Percentiles rank a stretch among this genome's conserved stretches.
Conservation (phyloP, 2,329 filamentous ascomycete genomes). For the Dactylellina drechsleri region DNA sequence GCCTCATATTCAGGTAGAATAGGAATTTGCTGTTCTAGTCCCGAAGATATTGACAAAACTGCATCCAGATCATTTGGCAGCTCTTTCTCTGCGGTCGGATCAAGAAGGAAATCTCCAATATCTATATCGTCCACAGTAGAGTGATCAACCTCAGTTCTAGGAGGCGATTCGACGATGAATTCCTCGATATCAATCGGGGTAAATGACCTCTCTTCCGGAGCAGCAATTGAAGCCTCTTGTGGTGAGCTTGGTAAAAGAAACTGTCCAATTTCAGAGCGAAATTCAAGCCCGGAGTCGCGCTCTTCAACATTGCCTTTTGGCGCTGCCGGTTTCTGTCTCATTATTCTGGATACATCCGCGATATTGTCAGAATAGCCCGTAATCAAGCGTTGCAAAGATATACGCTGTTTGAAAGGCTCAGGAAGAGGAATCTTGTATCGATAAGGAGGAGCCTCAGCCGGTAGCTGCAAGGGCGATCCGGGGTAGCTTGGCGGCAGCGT, state of each 20-base stretch:
- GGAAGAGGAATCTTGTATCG: constrained; percentile 15
- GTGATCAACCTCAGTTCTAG: background rate
- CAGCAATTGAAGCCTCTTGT: background rate
- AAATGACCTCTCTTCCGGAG: background rate
- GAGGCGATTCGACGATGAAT: constrained; percentile 27
- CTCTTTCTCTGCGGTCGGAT: background rate
- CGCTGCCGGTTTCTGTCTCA: background rate
- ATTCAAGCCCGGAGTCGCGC: too few relatives aligned
- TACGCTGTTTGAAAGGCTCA: constrained; percentile 6
- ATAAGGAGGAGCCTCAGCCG: constrained; percentile 1
- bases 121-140: background rate
- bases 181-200: constrained; percentile 5
- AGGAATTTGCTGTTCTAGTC: too few relatives aligned
- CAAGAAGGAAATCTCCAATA: constrained; percentile 23
- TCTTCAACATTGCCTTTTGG: background rate
- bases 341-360: background rate
- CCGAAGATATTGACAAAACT: background rate
- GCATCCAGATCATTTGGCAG: background rate
- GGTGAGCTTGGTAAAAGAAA: constrained; percentile 24
- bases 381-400: constrained; percentile 17
- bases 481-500: constrained; percentile 20
- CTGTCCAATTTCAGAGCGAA: constrained; percentile 4
- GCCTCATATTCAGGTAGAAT: too few relatives aligned
- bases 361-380: constrained; percentile 15
- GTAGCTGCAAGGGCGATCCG: constrained; percentile 7